Percentiles rank a stretch among this genome's conserved stretches.
phyloP scores from a whole-genome alignment of 257 asterid species.

The Solanum ossicruentum region DNA sequence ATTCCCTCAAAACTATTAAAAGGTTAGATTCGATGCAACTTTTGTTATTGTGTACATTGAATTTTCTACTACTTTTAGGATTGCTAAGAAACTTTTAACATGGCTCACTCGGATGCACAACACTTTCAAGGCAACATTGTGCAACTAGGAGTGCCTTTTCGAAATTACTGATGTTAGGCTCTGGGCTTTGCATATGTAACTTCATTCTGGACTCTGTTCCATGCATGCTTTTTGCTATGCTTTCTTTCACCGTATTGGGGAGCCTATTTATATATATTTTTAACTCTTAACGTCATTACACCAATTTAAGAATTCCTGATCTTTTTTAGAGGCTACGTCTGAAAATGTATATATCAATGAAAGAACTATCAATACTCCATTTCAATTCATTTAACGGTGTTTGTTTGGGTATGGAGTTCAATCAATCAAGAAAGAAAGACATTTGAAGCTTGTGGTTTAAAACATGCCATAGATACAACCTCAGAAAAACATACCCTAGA shows the following conservation, averaged over 20 bases:
- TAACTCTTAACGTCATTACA: background rate
- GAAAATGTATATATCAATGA: background rate
- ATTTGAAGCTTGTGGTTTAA: background rate
- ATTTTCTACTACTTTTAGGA: background rate
- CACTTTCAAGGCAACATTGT: background rate
- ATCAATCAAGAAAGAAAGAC: background rate
- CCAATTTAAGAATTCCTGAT: background rate
- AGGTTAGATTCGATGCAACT: constrained; percentile 25
- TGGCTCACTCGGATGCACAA: background rate
- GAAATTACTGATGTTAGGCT: background rate
- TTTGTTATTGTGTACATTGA: background rate
- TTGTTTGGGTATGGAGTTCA: background rate
- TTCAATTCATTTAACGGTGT: background rate
- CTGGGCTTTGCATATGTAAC: too few relatives aligned
- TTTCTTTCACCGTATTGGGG: background rate
- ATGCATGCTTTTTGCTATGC: background rate
- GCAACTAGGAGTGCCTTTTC: background rate
- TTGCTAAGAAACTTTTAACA: background rate
- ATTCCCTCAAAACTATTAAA: constrained; percentile 37
- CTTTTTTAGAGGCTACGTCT: background rate
- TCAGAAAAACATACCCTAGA: background rate
- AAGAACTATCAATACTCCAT: background rate
- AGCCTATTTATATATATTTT: background rate
- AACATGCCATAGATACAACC: background rate
- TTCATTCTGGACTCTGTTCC: background rate